Percentiles rank a stretch among this genome's conserved stretches.
Conservation (phyloP, 2,329 filamentous ascomycete genomes). For the Nemania sp. region DNA sequence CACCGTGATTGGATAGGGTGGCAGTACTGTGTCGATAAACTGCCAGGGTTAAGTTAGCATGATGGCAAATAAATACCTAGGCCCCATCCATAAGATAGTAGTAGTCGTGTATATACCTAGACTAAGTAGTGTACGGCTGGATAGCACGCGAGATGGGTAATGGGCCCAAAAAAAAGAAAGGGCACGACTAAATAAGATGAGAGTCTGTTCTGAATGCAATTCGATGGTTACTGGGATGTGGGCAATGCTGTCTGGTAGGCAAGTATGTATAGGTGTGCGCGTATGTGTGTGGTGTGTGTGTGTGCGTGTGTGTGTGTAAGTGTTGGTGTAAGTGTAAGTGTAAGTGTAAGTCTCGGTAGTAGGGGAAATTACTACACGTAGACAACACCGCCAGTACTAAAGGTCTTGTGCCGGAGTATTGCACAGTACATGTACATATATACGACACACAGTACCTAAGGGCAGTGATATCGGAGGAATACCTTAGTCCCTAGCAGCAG, state of each 20-base stretch:
- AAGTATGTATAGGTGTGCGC: not conserved
- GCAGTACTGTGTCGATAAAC: conserved; percentile 22
- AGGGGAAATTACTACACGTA: no score
- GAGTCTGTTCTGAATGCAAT: not conserved
- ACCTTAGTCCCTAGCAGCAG: no score
- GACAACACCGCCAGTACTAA: not conserved
- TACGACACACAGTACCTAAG: not conserved
- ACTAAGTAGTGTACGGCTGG: conserved; percentile 6
- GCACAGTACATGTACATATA: not conserved
- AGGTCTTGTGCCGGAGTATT: not conserved
- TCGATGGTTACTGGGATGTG: not conserved
- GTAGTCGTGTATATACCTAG: not conserved
- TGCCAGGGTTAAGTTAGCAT: conserved; percentile 33
- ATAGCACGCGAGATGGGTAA: conserved; percentile 8
- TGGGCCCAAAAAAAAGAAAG: conserved; percentile 24
- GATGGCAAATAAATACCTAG: conserved; percentile 25
- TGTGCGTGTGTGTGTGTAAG: no score
- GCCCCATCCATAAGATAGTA: conserved; percentile 27
- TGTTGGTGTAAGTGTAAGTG: not conserved
- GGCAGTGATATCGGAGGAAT: no score
- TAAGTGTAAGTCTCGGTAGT: not conserved
- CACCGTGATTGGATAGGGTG: conserved; percentile 31
- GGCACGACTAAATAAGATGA: conserved; percentile 11
- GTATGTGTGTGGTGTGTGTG: no score
- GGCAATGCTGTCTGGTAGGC: not conserved